Conservation (phyloP, 352 stramenopile species). For the Phytophthora citrophthora region DNA sequence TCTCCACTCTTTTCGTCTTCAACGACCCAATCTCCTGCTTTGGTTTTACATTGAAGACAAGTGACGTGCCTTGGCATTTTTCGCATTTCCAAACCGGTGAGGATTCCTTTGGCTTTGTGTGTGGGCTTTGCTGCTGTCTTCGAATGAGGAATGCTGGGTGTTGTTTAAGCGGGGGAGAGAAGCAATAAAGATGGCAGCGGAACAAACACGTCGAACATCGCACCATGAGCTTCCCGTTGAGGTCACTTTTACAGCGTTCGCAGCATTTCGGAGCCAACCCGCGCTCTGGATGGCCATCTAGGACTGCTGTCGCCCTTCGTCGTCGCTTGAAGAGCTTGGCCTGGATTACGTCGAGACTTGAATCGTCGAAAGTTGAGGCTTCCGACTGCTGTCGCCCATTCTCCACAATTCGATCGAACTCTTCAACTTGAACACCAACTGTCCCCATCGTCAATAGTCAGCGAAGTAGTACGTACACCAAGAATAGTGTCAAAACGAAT, state of each 20-base stretch:
- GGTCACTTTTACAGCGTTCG: slow-evolving; percentile 62
- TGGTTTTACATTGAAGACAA: slow-evolving; percentile 30
- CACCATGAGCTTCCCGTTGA: slow-evolving; percentile 73
- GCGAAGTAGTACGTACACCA: not conserved
- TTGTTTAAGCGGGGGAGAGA: slow-evolving; percentile 63
- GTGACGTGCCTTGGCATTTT: slow-evolving; percentile 31
- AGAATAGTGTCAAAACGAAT: slow-evolving; percentile 15
- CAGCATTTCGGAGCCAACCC: slow-evolving; percentile 40
- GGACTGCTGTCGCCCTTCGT: slow-evolving; percentile 11
- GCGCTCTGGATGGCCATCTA: slow-evolving; percentile 2
- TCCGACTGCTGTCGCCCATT: not conserved
- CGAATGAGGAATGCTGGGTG: slow-evolving; percentile 52
- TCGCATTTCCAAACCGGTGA: slow-evolving; percentile 32
- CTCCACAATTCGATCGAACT: not conserved
- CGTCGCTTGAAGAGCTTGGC: slow-evolving; percentile 36
- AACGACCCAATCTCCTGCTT: slow-evolving; percentile 5
- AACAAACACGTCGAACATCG: slow-evolving; percentile 56
- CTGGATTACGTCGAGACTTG: slow-evolving; percentile 15
- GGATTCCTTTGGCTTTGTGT: not conserved
- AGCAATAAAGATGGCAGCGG: slow-evolving; percentile 73
- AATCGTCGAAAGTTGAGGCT: slow-evolving; percentile 1
- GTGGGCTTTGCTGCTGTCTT: slow-evolving; percentile 11
- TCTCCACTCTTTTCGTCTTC: not conserved
- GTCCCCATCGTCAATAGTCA: slow-evolving; percentile 12
- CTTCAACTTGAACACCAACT: slow-evolving; percentile 15